A percentile compares a stretch with the other conserved stretches of the same genome.
These are phyloP conservation scores for Neonectria coccinea DNA, from an alignment of 2,329 filamentous ascomycete genomes.

Conservation along the genomic window DNA sequence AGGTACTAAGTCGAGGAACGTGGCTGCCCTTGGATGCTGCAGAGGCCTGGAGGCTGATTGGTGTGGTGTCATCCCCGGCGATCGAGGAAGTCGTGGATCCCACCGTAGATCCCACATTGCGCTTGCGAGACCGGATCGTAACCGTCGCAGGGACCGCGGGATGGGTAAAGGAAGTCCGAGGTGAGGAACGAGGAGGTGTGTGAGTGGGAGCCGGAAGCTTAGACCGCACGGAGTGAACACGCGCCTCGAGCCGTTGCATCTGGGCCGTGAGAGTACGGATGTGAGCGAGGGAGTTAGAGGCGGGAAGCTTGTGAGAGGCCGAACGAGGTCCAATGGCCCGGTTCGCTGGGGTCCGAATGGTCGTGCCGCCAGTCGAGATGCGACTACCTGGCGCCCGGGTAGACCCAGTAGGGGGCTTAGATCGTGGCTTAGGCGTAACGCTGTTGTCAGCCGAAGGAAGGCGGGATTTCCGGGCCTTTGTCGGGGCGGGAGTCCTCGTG, in stretches of 20 bases:
- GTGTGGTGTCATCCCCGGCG: slow-evolving; percentile 64
- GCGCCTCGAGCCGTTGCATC: slow-evolving; percentile 95
- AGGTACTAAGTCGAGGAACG: slow-evolving; percentile 69
- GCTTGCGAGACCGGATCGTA: slow-evolving; percentile 77
- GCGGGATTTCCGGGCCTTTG: slow-evolving; percentile 59
- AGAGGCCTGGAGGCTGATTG: slow-evolving; percentile 55
- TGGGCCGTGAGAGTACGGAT: slow-evolving; percentile 94
- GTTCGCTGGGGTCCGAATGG: slow-evolving; percentile 60
- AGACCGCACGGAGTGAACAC: slow-evolving; percentile 90
- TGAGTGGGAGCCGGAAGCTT: slow-evolving; percentile 85
- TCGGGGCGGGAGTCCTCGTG: slow-evolving; percentile 46
- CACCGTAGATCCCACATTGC: slow-evolving; percentile 68
- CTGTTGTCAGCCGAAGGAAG: slow-evolving; percentile 67
- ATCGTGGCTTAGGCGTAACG: slow-evolving; percentile 68
- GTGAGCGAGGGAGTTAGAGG: slow-evolving; percentile 83
- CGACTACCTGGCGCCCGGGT: slow-evolving; percentile 55
- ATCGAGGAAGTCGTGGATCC: slow-evolving; percentile 66
- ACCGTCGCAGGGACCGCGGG: slow-evolving; percentile 65
- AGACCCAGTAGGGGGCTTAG: slow-evolving; percentile 55
- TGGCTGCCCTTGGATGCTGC: slow-evolving; percentile 61
- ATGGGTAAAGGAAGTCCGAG: slow-evolving; percentile 64
- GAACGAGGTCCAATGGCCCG: slow-evolving; percentile 68
- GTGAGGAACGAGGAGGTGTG: slow-evolving; percentile 85
- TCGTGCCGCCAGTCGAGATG: slow-evolving; percentile 60
- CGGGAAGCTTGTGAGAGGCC: slow-evolving; percentile 62